phyloP scores from a whole-genome alignment of 2,329 filamentous ascomycete species.

The Ceratocystis diversiconidia region DNA sequence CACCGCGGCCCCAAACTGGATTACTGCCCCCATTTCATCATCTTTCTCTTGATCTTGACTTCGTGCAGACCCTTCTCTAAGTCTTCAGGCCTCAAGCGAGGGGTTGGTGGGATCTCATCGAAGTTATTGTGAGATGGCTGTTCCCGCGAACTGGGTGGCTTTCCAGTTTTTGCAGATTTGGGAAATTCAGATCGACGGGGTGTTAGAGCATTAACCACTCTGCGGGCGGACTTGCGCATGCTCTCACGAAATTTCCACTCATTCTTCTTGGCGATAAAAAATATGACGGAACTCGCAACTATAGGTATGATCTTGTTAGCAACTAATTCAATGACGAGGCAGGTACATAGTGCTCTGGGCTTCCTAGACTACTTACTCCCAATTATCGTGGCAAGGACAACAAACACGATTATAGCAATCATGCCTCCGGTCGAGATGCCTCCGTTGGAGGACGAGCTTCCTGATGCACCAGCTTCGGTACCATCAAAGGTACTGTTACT shows the following conservation, averaged over 20 bases:
- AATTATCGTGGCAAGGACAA: slow-evolving; percentile 50
- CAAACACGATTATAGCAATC: slow-evolving; percentile 60
- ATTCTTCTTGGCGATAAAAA: slow-evolving; percentile 68
- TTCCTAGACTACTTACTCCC: slow-evolving; percentile 42
- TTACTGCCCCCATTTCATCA: slow-evolving; percentile 20
- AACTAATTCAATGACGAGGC: no score
- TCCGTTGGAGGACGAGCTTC: slow-evolving; percentile 44
- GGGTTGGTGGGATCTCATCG: slow-evolving; percentile 47
- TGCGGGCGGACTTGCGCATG: slow-evolving; percentile 52
- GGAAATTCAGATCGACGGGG: slow-evolving; percentile 48
- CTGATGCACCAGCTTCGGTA: slow-evolving; percentile 50
- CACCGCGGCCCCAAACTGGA: slow-evolving; percentile 2
- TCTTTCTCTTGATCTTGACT: slow-evolving; percentile 24
- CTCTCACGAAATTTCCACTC: slow-evolving; percentile 68
- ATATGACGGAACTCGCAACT: slow-evolving; percentile 55
- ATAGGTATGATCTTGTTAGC: slow-evolving; percentile 18
- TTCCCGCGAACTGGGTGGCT: slow-evolving; percentile 16
- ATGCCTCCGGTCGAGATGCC: slow-evolving; percentile 54
- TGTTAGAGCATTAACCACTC: slow-evolving; percentile 47
- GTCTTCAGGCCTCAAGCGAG: slow-evolving; percentile 39
- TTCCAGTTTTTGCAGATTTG: slow-evolving; percentile 37
- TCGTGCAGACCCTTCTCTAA: slow-evolving; percentile 42
- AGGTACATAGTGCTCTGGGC: no score
- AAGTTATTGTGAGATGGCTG: slow-evolving; percentile 30
- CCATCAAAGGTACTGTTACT: slow-evolving; percentile 29